A percentile compares a stretch with the other conserved stretches of the same genome.
These are phyloP conservation scores for Sphagnurus paluster DNA, from an alignment of 1,284 basidiomycete species.

Conservation along the genomic window DNA sequence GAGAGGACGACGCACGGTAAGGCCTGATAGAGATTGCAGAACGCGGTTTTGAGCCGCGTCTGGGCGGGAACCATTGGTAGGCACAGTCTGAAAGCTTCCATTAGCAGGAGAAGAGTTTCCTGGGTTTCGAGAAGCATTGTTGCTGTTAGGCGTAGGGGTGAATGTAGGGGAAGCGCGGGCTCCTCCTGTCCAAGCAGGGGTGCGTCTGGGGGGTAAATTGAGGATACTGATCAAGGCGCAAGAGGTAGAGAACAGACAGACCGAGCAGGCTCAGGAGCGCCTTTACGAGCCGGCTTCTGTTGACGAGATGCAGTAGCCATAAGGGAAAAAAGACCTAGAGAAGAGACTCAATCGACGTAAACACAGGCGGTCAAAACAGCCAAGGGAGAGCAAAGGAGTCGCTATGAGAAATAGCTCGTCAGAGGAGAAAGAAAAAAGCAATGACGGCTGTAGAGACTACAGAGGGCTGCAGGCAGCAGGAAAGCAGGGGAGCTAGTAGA, in stretches of 20 bases:
- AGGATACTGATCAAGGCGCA: conserved; percentile 13
- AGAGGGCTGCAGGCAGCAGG: conserved; percentile 16
- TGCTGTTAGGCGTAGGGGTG: conserved; percentile 55
- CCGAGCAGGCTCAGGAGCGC: conserved; percentile 56
- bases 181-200: conserved; percentile 60
- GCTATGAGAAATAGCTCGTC: conserved; percentile 21
- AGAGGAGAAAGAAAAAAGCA: conserved; percentile 9
- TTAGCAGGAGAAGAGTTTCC: conserved; percentile 35
- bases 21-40: conserved; percentile 59
- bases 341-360: conserved; percentile 29
- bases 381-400: conserved; percentile 30
- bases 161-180: conserved; percentile 67
- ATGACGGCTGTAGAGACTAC: conserved; percentile 5
- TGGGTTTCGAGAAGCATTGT: conserved; percentile 50
- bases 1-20: conserved; percentile 53
- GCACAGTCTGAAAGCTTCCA: conserved; percentile 52
- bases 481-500: conserved; percentile 3
- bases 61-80: conserved; percentile 47
- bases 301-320: conserved; percentile 67
- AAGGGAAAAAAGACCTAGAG: conserved; percentile 26
- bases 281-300: conserved; percentile 42
- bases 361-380: conserved; percentile 40
- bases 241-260: conserved; percentile 32
- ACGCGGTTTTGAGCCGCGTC: conserved; percentile 53
- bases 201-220: conserved; percentile 40